These are phyloP conservation scores for Eutrema japonicum DNA, from an alignment of 345 rosid genomes.

Conservation along the genomic window DNA sequence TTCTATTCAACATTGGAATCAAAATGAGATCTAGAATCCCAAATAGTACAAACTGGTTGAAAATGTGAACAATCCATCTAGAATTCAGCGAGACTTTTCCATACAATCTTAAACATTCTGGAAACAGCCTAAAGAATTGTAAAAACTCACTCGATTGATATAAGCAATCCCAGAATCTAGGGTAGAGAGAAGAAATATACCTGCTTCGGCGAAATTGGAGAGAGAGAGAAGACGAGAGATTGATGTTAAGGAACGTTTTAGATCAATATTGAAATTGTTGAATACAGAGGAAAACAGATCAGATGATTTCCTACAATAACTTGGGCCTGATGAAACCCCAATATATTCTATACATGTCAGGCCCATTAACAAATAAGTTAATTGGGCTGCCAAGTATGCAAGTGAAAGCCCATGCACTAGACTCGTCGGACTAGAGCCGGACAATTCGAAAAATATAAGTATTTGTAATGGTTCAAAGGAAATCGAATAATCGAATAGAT, in stretches of 20 bases:
- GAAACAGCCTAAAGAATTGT: not conserved
- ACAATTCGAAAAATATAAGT: too few relatives aligned
- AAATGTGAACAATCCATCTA: not conserved
- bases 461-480: too few relatives aligned
- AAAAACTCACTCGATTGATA: not conserved
- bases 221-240: not conserved
- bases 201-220: conserved; percentile 17
- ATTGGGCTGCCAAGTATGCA: not conserved
- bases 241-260: not conserved
- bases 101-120: not conserved
- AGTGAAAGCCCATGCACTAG: not conserved
- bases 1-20: not conserved
- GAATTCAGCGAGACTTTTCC: not conserved
- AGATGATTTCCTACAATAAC: not conserved
- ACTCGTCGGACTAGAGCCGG: too few relatives aligned
- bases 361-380: not conserved
- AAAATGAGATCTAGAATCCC: not conserved
- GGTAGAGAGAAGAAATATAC: conserved; percentile 16
- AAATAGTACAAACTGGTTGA: not conserved
- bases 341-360: not conserved
- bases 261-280: not conserved
- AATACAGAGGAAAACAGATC: not conserved
- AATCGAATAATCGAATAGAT: too few relatives aligned
- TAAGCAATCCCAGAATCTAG: conserved; percentile 1
- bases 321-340: conserved; percentile 16